phyloP scores from a whole-genome alignment of 176 grass and related monocot genomes.

The Musa itinerans region DNA sequence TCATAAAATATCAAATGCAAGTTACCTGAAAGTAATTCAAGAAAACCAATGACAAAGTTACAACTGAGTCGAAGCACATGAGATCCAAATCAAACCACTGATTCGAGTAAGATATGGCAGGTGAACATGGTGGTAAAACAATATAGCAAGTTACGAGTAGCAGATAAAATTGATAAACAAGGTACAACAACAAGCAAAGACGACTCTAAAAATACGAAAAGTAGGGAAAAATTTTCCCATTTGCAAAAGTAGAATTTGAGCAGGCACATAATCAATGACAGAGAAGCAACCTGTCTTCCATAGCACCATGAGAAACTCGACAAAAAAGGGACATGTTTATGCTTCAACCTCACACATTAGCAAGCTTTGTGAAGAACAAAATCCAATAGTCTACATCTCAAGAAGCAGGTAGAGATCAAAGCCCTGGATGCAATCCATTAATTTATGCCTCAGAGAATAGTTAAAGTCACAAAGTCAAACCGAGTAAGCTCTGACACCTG shows the following conservation, averaged over 20 bases:
- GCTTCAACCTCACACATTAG: neutral
- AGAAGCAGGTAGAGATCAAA: neutral
- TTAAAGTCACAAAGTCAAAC: neutral
- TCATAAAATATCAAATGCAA: neutral
- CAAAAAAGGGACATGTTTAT: neutral
- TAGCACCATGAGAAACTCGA: neutral
- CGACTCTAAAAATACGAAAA: too few relatives aligned
- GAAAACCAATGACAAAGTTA: neutral
- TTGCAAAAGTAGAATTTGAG: too few relatives aligned
- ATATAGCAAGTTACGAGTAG: slow-evolving; percentile 9
- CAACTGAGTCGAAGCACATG: neutral
- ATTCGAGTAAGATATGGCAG: neutral
- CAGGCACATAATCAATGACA: too few relatives aligned
- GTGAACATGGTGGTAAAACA: neutral
- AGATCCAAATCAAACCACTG: neutral
- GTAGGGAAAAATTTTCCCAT: too few relatives aligned
- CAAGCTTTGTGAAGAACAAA: neutral
- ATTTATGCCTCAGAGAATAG: neutral
- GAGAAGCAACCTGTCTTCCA: too few relatives aligned
- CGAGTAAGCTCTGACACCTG: too few relatives aligned
- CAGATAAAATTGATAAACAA: neutral
- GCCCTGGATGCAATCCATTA: neutral
- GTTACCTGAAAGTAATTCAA: slow-evolving; percentile 3
- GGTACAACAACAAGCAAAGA: neutral
- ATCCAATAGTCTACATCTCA: neutral